These are phyloP conservation scores for Microstegium vimineum DNA, from an alignment of 176 grass and related monocot genomes.

Conservation along the genomic window DNA sequence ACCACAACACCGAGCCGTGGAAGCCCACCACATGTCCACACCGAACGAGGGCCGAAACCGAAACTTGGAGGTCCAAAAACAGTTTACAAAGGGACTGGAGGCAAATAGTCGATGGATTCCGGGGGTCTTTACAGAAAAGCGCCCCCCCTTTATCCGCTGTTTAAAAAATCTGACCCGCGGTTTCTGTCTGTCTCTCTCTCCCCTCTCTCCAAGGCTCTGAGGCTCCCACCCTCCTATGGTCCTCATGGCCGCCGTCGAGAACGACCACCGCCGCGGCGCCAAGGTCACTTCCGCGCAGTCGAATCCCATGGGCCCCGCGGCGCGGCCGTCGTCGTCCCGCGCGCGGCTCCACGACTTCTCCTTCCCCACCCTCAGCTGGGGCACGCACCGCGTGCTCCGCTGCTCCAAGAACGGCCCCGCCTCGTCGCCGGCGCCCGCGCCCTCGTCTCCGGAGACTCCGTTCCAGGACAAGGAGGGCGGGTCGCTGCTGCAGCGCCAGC, in stretches of 20 bases:
- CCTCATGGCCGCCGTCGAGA: slow-evolving; percentile 44
- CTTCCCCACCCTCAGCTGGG: slow-evolving; percentile 59
- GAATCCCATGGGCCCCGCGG: background rate
- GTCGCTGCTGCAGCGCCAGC: slow-evolving; percentile 12
- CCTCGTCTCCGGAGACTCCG: background rate
- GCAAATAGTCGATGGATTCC: background rate
- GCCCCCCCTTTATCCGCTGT: background rate
- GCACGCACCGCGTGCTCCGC: slow-evolving; percentile 56
- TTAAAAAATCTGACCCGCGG: slow-evolving; percentile 27
- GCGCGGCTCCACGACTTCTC: slow-evolving; percentile 47
- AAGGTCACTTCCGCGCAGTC: background rate
- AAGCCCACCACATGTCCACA: background rate
- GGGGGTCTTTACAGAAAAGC: background rate
- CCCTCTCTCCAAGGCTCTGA: background rate
- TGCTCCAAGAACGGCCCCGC: slow-evolving; percentile 38
- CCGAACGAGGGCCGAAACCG: background rate
- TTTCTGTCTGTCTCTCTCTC: background rate
- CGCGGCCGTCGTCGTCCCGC: background rate
- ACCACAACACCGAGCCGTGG: background rate
- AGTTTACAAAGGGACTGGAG: background rate
- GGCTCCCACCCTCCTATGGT: slow-evolving; percentile 22
- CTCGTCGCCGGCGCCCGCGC: background rate
- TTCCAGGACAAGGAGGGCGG: slow-evolving; percentile 30
- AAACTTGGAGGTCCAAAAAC: background rate
- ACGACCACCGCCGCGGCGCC: background rate